A percentile compares a stretch with the other conserved stretches of the same genome.
phyloP scores from a whole-genome alignment of 2,329 filamentous ascomycete species.

The Pseudogymnoascus sp. region DNA sequence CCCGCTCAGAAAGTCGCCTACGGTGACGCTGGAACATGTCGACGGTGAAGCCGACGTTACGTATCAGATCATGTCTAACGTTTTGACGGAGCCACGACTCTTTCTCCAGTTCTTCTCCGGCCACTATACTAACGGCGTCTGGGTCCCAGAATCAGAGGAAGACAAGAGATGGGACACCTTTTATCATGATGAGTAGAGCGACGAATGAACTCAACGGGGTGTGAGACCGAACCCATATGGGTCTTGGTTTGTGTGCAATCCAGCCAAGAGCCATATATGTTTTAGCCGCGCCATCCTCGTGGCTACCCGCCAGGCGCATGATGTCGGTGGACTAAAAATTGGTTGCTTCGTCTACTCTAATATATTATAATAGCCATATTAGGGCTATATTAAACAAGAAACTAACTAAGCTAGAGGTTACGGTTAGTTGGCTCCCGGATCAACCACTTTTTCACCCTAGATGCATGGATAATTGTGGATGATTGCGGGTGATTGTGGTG shows the following conservation, averaged over 20 bases:
- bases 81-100: slow-evolving; percentile 24
- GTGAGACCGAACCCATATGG: no score
- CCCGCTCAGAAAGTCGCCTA: slow-evolving; percentile 25
- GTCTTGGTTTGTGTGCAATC: no score
- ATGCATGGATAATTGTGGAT: neutral
- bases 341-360: neutral
- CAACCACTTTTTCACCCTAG: neutral
- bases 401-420: neutral
- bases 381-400: neutral
- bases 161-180: slow-evolving; percentile 21
- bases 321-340: neutral
- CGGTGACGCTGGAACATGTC: slow-evolving; percentile 18
- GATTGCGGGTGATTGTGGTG: neutral
- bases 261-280: neutral
- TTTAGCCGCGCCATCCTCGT: neutral
- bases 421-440: neutral
- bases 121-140: slow-evolving; percentile 21
- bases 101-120: slow-evolving; percentile 25
- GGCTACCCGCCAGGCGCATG: neutral
- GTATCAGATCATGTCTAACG: slow-evolving; percentile 14
- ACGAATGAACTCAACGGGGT: no score
- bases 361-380: neutral
- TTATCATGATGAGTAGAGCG: no score
- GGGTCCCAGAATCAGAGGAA: slow-evolving; percentile 17
- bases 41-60: slow-evolving; percentile 4